Evolutionary conservation across 257 asterid genomes (phyloP), one percentile per base, ranked within the genome.

Genomic region (Gardenia jasminoides): DNA sequence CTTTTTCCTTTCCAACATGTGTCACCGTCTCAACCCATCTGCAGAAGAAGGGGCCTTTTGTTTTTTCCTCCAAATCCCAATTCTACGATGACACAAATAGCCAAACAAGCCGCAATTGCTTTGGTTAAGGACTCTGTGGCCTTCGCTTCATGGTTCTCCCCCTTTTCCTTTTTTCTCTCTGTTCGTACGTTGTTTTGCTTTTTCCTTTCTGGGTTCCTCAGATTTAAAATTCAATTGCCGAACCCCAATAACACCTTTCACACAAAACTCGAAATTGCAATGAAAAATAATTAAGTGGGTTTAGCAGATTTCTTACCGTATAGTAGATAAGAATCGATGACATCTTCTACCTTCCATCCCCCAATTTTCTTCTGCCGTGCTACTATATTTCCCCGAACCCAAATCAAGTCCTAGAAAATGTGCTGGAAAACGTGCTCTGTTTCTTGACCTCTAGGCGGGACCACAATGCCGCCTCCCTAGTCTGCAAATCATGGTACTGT

Each of bases 401-500:
- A 67, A 88, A 84, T 86, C 90, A 88, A 69, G 86, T 86, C 7
- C 78, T 88, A 9, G 90, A 88, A 72, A 88, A 84, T 78, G 91
- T 88, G 44, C 83, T 88, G 66, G 91, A 88, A 41, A 86, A 84
- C 80, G 88, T 88, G 9, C 91, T 88, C 54, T 84, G 81, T 80
- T 88, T 88, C 88, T 73, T 88, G 54, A 84, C 84, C 17, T 81
- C 87, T 24, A 81, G 90, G 26, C 80, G 82, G 12, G 90, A 88
- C 83, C 90, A 90, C 48, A 88, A 86, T 90, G 85, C 87, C 36
- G 88, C 87, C 8, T 88, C 91, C 11, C 79, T 88, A 8, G 90
- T 88, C 6, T 86, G 88, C 85, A 88, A 86, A 77, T 86, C 90
- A 13, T 88, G 91, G 91, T 83, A 79, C 80, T 78, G 83, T 22